These are phyloP conservation scores for Musa beccarii DNA, from an alignment of 176 grass and related monocot genomes.

Conservation along the genomic window DNA sequence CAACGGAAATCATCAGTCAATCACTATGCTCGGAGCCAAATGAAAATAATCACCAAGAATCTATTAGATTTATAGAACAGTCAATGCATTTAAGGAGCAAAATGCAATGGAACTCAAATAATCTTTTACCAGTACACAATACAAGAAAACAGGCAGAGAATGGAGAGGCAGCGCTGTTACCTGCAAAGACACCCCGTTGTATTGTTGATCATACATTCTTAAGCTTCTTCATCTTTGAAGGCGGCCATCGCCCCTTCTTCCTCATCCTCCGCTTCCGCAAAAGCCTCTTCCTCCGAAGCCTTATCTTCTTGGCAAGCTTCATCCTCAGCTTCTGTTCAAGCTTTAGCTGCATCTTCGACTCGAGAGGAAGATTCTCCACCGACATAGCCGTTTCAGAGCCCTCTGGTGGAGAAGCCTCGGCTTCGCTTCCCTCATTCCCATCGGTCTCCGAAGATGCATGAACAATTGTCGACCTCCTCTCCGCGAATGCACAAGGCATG, in stretches of 20 bases:
- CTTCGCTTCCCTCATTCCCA: conserved; percentile 13
- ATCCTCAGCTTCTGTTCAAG: conserved; percentile 48
- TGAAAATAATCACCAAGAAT: not conserved
- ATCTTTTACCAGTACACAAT: not conserved
- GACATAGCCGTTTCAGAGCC: conserved; percentile 19
- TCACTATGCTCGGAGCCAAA: not conserved
- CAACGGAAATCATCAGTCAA: too few relatives aligned
- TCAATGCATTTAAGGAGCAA: not conserved
- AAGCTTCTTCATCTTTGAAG: conserved; percentile 81
- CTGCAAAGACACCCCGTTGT: not conserved
- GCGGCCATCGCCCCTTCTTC: conserved; percentile 83
- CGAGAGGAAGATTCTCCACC: conserved; percentile 51
- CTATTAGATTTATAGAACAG: not conserved
- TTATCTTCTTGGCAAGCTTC: conserved; percentile 65
- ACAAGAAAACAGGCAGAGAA: not conserved
- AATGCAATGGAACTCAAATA: not conserved
- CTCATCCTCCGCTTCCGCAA: conserved; percentile 69
- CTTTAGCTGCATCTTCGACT: conserved; percentile 66
- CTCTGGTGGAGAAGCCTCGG: conserved; percentile 23
- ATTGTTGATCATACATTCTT: conserved; percentile 39
- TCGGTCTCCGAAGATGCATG: conserved; percentile 37
- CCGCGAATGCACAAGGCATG: conserved; percentile 2
- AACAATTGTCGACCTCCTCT: conserved; percentile 39
- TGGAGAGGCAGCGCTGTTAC: not conserved
- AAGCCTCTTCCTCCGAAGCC: conserved; percentile 56